A percentile compares a stretch with the other conserved stretches of the same genome.
Conservation (phyloP, 2,329 filamentous ascomycete genomes). For the Rhynchosporium agropyri region DNA sequence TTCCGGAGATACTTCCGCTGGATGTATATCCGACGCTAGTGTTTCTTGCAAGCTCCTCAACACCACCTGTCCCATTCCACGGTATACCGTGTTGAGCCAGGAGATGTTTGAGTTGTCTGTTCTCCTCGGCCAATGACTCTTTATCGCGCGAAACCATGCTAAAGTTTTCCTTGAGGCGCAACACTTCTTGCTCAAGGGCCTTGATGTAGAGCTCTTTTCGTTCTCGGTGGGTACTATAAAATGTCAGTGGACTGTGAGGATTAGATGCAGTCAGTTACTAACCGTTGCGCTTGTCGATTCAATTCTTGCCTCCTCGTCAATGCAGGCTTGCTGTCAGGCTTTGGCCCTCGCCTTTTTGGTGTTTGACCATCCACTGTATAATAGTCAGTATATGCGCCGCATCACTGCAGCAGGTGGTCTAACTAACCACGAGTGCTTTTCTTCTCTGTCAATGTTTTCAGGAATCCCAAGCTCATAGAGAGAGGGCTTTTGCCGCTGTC, state of each 20-base stretch:
- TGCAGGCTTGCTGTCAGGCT: slow-evolving; percentile 94
- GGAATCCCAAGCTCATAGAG: slow-evolving; percentile 59
- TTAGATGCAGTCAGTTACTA: slow-evolving; percentile 37
- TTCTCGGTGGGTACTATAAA: slow-evolving; percentile 86
- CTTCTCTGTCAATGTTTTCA: slow-evolving; percentile 72
- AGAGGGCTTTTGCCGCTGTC: slow-evolving; percentile 42
- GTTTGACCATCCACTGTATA: slow-evolving; percentile 70
- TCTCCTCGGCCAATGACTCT: slow-evolving; percentile 76
- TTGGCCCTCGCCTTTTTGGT: slow-evolving; percentile 88
- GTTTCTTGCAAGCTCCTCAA: slow-evolving; percentile 45
- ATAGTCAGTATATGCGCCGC: slow-evolving; percentile 22
- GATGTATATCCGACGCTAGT: slow-evolving; percentile 53
- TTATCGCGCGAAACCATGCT: slow-evolving; percentile 75
- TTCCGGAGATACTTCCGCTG: slow-evolving; percentile 62
- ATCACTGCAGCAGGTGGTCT: not conserved
- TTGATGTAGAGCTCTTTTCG: slow-evolving; percentile 97
- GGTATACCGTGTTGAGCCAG: slow-evolving; percentile 57
- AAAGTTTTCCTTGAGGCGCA: slow-evolving; percentile 85
- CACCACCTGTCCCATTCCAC: slow-evolving; percentile 40
- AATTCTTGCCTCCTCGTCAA: slow-evolving; percentile 89
- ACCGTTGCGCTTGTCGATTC: slow-evolving; percentile 95
- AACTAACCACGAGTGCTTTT: slow-evolving; percentile 72
- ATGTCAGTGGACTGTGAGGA: slow-evolving; percentile 20
- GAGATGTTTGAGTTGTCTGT: slow-evolving; percentile 67
- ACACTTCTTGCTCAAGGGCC: slow-evolving; percentile 86